phyloP scores from a whole-genome alignment of 176 grass and related monocot species.

The Aegilops bicornis region DNA sequence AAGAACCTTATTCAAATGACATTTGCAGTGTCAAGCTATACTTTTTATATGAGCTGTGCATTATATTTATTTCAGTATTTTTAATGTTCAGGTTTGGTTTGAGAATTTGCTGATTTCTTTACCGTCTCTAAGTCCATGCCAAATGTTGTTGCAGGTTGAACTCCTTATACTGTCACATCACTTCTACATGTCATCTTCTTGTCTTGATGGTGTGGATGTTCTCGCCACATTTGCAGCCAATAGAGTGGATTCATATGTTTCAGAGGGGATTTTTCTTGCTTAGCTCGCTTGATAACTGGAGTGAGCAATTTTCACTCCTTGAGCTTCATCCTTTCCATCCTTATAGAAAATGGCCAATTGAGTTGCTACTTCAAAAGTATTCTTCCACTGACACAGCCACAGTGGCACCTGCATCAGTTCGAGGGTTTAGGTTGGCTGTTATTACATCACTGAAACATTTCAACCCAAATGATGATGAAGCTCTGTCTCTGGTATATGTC shows the following conservation, averaged over 20 bases:
- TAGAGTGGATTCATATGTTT: conserved; percentile 90
- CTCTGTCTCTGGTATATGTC: conserved; percentile 75
- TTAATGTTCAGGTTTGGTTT: neutral
- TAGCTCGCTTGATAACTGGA: conserved; percentile 85
- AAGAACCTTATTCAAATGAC: conserved; percentile 7
- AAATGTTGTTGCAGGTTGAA: conserved; percentile 70
- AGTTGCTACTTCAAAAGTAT: conserved; percentile 87
- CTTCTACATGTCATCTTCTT: conserved; percentile 88
- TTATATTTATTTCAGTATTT: conserved; percentile 11
- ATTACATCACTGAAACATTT: conserved; percentile 84
- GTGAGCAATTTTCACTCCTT: conserved; percentile 95
- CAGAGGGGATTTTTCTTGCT: conserved; percentile 78
- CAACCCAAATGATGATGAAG: conserved; percentile 70
- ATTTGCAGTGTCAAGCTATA: neutral
- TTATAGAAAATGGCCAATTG: conserved; percentile 90
- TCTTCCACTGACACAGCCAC: conserved; percentile 79
- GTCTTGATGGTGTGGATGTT: conserved; percentile 93
- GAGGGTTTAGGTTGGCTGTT: conserved; percentile 93
- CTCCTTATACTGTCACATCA: conserved; percentile 92
- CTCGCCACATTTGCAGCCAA: conserved; percentile 93
- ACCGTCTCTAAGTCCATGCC: neutral
- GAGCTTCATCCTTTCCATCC: conserved; percentile 95
- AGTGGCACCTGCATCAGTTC: conserved; percentile 66
- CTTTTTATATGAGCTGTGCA: neutral
- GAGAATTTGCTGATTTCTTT: neutral